Evolutionary conservation across 2,329 filamentous ascomycete genomes (phyloP).

Genomic region (Dactylellina sp.): DNA sequence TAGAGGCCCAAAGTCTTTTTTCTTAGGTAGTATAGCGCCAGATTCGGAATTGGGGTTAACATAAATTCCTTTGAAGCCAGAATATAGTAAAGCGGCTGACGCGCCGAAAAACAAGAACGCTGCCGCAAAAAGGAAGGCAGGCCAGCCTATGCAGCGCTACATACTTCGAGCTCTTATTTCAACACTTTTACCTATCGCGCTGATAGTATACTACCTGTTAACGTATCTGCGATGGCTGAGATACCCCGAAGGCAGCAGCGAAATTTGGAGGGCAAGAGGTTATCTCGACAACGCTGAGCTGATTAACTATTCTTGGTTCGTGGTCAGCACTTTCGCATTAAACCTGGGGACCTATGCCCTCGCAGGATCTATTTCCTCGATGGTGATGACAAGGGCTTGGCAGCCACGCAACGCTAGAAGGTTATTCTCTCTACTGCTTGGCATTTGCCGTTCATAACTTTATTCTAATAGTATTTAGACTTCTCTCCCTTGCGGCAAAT

Average conservation of each 20-base stretch:
- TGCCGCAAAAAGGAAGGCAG: not conserved
- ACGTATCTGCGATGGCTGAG: slow-evolving; percentile 24
- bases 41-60: too few relatives aligned
- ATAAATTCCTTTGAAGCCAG: too few relatives aligned
- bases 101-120: too few relatives aligned
- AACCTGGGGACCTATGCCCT: slow-evolving; percentile 20
- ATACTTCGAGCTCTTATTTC: slow-evolving; percentile 1
- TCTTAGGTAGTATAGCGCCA: too few relatives aligned
- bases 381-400: slow-evolving; percentile 13
- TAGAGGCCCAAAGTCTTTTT: too few relatives aligned
- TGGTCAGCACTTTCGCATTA: slow-evolving; percentile 2
- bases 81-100: too few relatives aligned
- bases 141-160: slow-evolving; percentile 1
- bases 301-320: slow-evolving; percentile 25
- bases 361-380: slow-evolving; percentile 10
- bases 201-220: slow-evolving; percentile 3
- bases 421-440: not conserved
- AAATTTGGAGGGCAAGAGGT: not conserved
- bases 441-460: too few relatives aligned
- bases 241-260: slow-evolving; percentile 12
- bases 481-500: slow-evolving; percentile 4
- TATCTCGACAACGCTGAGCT: slow-evolving; percentile 21
- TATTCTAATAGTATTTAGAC: not conserved
- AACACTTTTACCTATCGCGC: not conserved
- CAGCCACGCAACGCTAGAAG: not conserved